A percentile compares a stretch with the other conserved stretches of the same genome.
Conservation (phyloP, 2,329 filamentous ascomycete species). For the Aspergillus melleus region DNA sequence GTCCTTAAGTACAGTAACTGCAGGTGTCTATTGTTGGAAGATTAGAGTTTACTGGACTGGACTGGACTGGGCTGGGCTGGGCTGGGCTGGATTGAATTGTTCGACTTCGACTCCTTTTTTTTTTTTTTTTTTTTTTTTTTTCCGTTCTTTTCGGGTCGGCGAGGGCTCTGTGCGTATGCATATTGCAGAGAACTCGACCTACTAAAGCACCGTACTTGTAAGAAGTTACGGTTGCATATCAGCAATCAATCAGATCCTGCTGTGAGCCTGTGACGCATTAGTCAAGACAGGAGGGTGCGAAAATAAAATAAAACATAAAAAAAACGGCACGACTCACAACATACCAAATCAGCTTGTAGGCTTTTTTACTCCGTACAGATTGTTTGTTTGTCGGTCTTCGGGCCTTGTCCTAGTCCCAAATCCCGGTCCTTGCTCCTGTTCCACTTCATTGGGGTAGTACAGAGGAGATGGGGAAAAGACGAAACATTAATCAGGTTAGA, state of each 20-base stretch:
- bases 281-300: background rate
- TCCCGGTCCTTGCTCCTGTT: too few species aligned
- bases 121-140: background rate
- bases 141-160: background rate
- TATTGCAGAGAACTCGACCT: background rate
- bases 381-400: too few species aligned
- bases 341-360: too few species aligned
- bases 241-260: conserved; percentile 5
- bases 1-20: background rate
- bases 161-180: background rate
- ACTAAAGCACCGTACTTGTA: background rate
- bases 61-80: background rate
- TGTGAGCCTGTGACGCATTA: background rate
- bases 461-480: background rate
- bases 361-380: too few species aligned
- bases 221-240: background rate
- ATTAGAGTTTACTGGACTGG: too few species aligned
- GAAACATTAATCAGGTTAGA: background rate
- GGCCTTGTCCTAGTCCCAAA: background rate
- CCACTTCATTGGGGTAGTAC: background rate
- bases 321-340: too few species aligned
- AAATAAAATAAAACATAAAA: too few species aligned
- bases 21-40: background rate
- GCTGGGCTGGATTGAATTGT: background rate
- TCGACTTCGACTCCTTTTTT: background rate